A percentile compares a stretch with the other conserved stretches of the same genome.
phyloP scores from a whole-genome alignment of 768 basidiomycete species.

The Strobilomyces confusus region DNA sequence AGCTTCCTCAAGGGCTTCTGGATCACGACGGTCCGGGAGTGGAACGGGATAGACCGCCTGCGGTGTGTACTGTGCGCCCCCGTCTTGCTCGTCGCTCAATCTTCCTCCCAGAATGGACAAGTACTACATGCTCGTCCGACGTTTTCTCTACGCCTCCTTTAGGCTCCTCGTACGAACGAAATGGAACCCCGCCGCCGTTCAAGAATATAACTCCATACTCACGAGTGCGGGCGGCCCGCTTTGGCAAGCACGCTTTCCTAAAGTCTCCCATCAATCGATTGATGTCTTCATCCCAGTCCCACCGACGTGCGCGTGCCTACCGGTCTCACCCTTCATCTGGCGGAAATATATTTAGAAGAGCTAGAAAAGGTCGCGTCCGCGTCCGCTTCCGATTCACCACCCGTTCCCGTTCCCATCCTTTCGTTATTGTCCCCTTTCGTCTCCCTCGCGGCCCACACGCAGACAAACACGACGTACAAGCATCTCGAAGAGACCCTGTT shows the following conservation, averaged over 20 bases:
- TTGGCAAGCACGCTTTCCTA: conserved; percentile 47
- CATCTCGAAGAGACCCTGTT: conserved; percentile 69
- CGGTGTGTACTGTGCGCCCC: conserved; percentile 47
- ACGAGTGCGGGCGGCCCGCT: conserved; percentile 70
- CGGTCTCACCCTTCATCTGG: conserved; percentile 79
- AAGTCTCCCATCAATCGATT: neutral
- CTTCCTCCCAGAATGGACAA: conserved; percentile 77
- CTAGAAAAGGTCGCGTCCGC: conserved; percentile 64
- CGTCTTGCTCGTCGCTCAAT: neutral
- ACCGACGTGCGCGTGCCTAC: conserved; percentile 69
- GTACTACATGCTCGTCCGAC: conserved; percentile 91
- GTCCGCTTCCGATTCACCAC: conserved; percentile 21
- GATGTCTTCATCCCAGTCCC: conserved; percentile 41
- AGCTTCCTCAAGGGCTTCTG: conserved; percentile 87
- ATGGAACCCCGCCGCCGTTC: conserved; percentile 59
- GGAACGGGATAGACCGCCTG: conserved; percentile 88
- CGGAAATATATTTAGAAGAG: conserved; percentile 89
- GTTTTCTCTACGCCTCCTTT: conserved; percentile 85
- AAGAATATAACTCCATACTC: conserved; percentile 69
- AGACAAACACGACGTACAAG: conserved; percentile 60
- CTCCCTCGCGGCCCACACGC: conserved; percentile 63
- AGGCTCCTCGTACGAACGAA: conserved; percentile 63
- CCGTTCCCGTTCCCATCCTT: conserved; percentile 46
- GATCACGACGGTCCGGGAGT: conserved; percentile 86
- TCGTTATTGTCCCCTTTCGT: conserved; percentile 68